Conservation (phyloP, 768 basidiomycete species). For the Panaeolus papilionaceus region DNA sequence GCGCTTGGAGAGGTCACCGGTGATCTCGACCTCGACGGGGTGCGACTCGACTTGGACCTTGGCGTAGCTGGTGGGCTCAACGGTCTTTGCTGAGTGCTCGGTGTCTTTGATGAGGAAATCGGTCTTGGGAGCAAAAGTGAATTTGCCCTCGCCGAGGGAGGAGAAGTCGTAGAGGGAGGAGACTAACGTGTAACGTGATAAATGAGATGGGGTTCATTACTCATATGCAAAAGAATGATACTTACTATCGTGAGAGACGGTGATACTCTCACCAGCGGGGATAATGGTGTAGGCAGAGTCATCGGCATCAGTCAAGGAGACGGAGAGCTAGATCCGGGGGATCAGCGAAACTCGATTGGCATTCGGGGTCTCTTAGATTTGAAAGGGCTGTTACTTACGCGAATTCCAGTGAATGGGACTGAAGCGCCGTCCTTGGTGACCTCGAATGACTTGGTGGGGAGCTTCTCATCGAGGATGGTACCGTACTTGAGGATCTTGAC, state of each 20-base stretch:
- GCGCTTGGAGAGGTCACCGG: slow-evolving; percentile 41
- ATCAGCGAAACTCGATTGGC: neutral
- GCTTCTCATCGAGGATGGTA: slow-evolving; percentile 49
- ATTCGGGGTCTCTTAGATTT: neutral
- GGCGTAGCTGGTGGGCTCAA: slow-evolving; percentile 30
- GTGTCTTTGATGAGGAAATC: slow-evolving; percentile 43
- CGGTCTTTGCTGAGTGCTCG: slow-evolving; percentile 30
- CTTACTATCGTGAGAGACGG: slow-evolving; percentile 45
- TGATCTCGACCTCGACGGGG: slow-evolving; percentile 41
- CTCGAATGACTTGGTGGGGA: slow-evolving; percentile 50
- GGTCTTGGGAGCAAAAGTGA: slow-evolving; percentile 45
- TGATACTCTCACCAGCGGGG: slow-evolving; percentile 45
- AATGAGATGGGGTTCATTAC: neutral
- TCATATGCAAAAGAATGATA: neutral
- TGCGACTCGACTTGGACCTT: slow-evolving; percentile 34
- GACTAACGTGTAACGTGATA: slow-evolving; percentile 31
- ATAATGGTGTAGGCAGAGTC: slow-evolving; percentile 47
- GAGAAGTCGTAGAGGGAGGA: slow-evolving; percentile 50
- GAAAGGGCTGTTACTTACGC: slow-evolving; percentile 31
- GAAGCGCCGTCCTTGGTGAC: slow-evolving; percentile 45
- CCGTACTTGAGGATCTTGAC: slow-evolving; percentile 52
- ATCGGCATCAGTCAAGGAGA: slow-evolving; percentile 43
- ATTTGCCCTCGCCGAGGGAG: slow-evolving; percentile 44
- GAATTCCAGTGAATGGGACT: slow-evolving; percentile 50
- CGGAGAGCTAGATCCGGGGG: slow-evolving; percentile 34